phyloP scores from a whole-genome alignment of 257 asterid genomes.

The Nicotiana attenuata region DNA sequence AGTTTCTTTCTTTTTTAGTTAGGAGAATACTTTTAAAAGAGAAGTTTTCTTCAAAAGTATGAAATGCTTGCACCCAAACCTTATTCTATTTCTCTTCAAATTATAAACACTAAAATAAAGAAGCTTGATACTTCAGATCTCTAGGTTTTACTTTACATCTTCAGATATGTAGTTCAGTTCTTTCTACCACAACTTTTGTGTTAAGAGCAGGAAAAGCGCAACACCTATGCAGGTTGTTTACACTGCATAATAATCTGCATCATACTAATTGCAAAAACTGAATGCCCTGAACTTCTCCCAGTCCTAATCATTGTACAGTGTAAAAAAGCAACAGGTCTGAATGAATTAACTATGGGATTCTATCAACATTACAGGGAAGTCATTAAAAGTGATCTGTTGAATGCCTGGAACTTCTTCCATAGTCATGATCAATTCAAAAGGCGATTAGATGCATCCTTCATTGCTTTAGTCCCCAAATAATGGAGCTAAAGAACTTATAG shows the following conservation, averaged over 20 bases:
- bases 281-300: too few species aligned
- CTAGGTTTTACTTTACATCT: neutral
- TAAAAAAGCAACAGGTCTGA: too few species aligned
- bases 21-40: neutral
- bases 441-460: too few species aligned
- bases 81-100: neutral
- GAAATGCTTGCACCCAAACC: neutral
- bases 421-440: too few species aligned
- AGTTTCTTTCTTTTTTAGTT: neutral
- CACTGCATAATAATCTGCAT: neutral
- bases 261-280: neutral
- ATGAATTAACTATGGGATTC: too few species aligned
- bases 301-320: too few species aligned
- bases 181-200: neutral
- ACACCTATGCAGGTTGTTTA: neutral
- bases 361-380: too few species aligned
- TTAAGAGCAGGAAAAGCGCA: neutral
- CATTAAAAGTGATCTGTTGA: too few species aligned
- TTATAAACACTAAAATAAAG: neutral
- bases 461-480: too few species aligned
- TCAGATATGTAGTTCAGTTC: conserved; percentile 1
- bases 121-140: neutral
- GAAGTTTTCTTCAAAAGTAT: neutral
- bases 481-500: too few species aligned
- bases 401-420: too few species aligned